Base-by-base conservation (phyloP, 352 stramenopile species). In the Globisporangium acanthophoron region DNA sequence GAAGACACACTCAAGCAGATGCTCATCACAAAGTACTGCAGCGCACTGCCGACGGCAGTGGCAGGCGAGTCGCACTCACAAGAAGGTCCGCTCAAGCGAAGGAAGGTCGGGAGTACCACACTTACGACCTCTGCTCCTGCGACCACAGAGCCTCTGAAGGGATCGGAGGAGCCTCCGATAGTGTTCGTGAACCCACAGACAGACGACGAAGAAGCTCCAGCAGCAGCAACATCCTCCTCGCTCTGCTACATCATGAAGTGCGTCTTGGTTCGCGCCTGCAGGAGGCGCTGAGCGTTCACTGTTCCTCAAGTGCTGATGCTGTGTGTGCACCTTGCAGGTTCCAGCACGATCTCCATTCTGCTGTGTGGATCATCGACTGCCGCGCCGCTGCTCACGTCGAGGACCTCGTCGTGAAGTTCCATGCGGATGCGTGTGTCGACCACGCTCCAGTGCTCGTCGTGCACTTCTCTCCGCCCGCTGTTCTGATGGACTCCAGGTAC, bases 311-410 rank as follows among this genome's bases (percentile, higher is more conserved):
- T 39, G 6, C 12, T 7, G 33, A 3, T 9, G 7, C 37, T 41
- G 1, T 3, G 37, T 18, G 37, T 41, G 11, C 37, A 41, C 35
- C 5, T 41, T 5, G 1, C 59, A 68, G 60, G 37, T 75, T 74
- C 47, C 52, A 57, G 33, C 45, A 64, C 20, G 56, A 56, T 20
- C 55, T 76, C 3, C 66, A 74, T 54, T 64, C 71, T 47, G 59
- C 78, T 15, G 74, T 78, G 46, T 90, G 80, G 80, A 63, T 90
- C 54, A 66, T 90, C 40, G 80, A 90, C 49, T 84, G 72, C 41
- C 65, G 54, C 24, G 56, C 66, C 11, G 8, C 12, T 2, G 31
- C 64, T 7, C 56, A 80, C 49, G 53, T 88, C n/a, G 18, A 60
- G 3, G 58, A 60, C 2, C 67, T 87, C 18, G 39, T 53, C 12